phyloP scores from a whole-genome alignment of 2,329 filamentous ascomycete genomes.

The Dactylellina leptospora region DNA sequence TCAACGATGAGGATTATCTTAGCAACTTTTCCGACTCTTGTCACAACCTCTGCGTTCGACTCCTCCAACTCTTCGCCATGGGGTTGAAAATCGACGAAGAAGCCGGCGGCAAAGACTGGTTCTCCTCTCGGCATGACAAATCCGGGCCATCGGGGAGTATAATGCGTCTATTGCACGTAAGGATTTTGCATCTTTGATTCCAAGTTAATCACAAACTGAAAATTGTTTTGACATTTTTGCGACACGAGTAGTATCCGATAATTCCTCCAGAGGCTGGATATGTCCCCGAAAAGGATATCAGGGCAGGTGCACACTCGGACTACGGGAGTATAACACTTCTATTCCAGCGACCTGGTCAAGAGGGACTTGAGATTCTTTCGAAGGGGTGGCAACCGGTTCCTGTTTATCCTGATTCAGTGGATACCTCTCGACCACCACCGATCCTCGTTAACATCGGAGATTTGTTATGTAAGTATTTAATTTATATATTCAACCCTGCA shows the following conservation, averaged over 20 bases:
- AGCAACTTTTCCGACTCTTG: conserved; percentile 75
- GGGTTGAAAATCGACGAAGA: conserved; percentile 70
- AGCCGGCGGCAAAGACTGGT: conserved; percentile 65
- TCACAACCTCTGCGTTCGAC: conserved; percentile 73
- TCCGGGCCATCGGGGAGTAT: conserved; percentile 67
- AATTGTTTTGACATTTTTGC: too few species aligned
- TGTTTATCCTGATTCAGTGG: conserved; percentile 71
- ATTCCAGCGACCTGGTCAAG: conserved; percentile 84
- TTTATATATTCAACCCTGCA: background rate
- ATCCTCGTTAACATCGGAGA: conserved; percentile 78
- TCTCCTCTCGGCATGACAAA: conserved; percentile 70
- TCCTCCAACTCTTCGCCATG: conserved; percentile 79
- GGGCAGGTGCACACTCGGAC: conserved; percentile 79
- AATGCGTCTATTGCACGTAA: conserved; percentile 75
- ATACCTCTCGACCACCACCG: conserved; percentile 70
- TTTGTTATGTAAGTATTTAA: conserved; percentile 66
- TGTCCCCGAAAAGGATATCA: conserved; percentile 70
- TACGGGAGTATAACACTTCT: conserved; percentile 68
- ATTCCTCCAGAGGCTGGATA: conserved; percentile 62
- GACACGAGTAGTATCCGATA: conserved; percentile 60
- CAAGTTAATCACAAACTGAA: too few species aligned
- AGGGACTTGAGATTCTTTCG: conserved; percentile 81
- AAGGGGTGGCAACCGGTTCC: conserved; percentile 71
- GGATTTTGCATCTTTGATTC: too few species aligned
- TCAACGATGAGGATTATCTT: conserved; percentile 69